phyloP scores from a whole-genome alignment of 2,329 filamentous ascomycete species.

The Fusarium chaquense region DNA sequence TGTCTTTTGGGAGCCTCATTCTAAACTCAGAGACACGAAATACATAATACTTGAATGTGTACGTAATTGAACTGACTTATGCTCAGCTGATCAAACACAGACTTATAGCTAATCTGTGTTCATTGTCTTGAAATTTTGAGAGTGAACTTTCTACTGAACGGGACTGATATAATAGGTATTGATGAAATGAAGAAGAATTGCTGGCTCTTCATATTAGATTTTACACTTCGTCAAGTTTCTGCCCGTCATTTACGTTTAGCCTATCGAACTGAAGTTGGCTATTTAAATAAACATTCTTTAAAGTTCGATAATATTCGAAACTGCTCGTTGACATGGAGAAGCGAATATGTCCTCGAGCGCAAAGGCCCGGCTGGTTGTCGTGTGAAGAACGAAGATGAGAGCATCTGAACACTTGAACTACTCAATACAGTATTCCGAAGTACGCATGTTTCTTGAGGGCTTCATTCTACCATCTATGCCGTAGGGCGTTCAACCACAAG shows the following conservation, averaged over 20 bases:
- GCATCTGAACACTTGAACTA: background rate
- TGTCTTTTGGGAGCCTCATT: slow-evolving; percentile 13
- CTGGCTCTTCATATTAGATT: background rate
- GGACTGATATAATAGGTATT: background rate
- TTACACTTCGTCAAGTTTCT: background rate
- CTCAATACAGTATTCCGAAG: background rate
- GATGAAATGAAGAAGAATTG: background rate
- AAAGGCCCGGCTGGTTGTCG: background rate
- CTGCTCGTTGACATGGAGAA: background rate
- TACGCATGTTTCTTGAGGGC: too few species aligned
- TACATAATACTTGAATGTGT: background rate
- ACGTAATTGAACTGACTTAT: background rate
- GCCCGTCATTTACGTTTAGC: background rate
- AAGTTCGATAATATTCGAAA: background rate
- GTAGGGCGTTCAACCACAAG: background rate
- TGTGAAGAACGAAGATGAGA: background rate
- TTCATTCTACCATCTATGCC: background rate
- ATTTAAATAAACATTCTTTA: background rate
- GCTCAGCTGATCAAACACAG: background rate
- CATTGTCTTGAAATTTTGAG: background rate
- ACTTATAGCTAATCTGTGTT: too few species aligned
- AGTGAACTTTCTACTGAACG: background rate
- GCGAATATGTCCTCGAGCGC: background rate
- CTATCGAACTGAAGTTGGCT: background rate
- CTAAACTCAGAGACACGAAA: background rate